Conservation (phyloP, 2,329 filamentous ascomycete genomes). For the Epicoccum nigrum region DNA sequence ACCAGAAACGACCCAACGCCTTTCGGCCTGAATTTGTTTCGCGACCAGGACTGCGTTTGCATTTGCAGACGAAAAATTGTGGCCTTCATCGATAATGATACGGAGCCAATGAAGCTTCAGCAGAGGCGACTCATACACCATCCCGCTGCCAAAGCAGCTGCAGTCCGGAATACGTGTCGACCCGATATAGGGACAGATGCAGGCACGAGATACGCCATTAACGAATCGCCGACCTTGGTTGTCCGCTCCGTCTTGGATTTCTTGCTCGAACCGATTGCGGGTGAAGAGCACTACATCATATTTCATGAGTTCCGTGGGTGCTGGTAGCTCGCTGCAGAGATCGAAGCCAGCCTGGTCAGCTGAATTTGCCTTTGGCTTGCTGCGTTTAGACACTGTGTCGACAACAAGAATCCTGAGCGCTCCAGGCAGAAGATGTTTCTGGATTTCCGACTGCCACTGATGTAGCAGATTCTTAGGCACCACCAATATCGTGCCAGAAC, state of each 20-base stretch:
- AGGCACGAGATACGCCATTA: conserved; percentile 31
- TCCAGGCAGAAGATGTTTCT: conserved; percentile 69
- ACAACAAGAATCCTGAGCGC: conserved; percentile 70
- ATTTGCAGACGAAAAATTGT: conserved; percentile 74
- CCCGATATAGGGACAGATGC: conserved; percentile 52
- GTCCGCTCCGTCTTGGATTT: conserved; percentile 61
- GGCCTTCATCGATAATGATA: conserved; percentile 91
- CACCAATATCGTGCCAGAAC: conserved; percentile 74
- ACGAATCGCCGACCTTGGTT: conserved; percentile 49
- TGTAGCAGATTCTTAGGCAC: conserved; percentile 82
- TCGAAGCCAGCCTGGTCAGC: conserved; percentile 27
- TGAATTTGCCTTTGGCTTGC: conserved; percentile 19
- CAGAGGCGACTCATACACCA: conserved; percentile 65
- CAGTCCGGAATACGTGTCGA: conserved; percentile 53
- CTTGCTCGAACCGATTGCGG: conserved; percentile 72
- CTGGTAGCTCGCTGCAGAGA: conserved; percentile 60
- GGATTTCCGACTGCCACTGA: conserved; percentile 84
- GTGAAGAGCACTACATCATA: conserved; percentile 83
- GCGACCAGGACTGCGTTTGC: conserved; percentile 65
- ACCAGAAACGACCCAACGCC: conserved; percentile 88
- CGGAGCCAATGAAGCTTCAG: conserved; percentile 80
- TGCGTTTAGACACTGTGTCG: conserved; percentile 45
- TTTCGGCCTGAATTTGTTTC: conserved; percentile 64
- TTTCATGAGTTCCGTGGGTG: conserved; percentile 61
- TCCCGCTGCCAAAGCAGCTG: conserved; percentile 50